Evolutionary conservation across 495 filamentous ascomycete species (phyloP).

Genomic region (Pyrenopolyporus hunteri): DNA sequence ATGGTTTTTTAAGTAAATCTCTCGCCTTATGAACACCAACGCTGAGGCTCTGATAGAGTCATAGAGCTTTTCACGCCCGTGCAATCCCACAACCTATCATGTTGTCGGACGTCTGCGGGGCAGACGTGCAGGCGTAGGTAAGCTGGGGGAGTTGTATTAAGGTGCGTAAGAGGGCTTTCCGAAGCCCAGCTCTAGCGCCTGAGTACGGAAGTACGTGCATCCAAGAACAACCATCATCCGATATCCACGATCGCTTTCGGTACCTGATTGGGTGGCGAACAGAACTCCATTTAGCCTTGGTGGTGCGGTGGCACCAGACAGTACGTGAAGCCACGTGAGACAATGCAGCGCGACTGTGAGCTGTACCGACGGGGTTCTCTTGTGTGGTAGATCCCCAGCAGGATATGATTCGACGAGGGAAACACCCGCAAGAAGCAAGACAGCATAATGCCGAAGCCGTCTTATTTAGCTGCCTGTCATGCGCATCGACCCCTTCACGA

Average conservation of each 20-base stretch:
- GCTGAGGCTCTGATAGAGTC: slow-evolving; percentile 11
- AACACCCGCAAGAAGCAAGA: not conserved
- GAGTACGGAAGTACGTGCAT: not conserved
- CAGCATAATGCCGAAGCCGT: too few relatives aligned
- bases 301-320: slow-evolving; percentile 32
- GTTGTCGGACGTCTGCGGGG: slow-evolving; percentile 19
- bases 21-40: too few relatives aligned
- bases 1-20: slow-evolving; percentile 4
- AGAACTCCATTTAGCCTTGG: slow-evolving; percentile 4
- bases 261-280: slow-evolving; percentile 29
- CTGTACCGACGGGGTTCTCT: slow-evolving; percentile 6
- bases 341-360: slow-evolving; percentile 14
- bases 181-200: slow-evolving; percentile 6
- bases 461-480: too few relatives aligned
- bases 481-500: too few relatives aligned
- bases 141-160: slow-evolving; percentile 29
- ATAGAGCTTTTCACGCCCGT: not conserved
- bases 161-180: not conserved
- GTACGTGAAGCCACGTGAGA: slow-evolving; percentile 33
- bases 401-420: slow-evolving; percentile 13
- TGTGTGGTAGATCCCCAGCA: not conserved
- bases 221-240: not conserved
- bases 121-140: not conserved
- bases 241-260: not conserved
- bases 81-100: slow-evolving; percentile 12